Evolutionary conservation across 495 filamentous ascomycete species (phyloP).

Genomic region (Aspergillus cavernicola): DNA sequence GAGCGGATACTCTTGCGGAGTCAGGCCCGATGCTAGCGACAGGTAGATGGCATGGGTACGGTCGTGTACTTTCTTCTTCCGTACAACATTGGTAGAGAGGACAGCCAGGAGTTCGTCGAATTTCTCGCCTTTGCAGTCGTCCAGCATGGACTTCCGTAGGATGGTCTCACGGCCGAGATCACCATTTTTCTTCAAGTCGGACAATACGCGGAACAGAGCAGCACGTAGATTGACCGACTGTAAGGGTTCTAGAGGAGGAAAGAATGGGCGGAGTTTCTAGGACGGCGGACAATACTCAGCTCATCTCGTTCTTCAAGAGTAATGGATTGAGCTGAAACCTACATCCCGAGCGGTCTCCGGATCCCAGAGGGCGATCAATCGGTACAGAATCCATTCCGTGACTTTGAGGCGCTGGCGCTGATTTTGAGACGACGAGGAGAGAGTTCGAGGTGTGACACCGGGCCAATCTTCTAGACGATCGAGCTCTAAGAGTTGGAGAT

Average conservation of each 20-base stretch:
- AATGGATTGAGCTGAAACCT: constrained; percentile 5
- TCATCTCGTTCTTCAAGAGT: constrained; percentile 2
- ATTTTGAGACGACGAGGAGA: constrained; percentile 65
- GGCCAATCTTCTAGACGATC: constrained; percentile 77
- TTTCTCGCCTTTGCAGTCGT: constrained; percentile 83
- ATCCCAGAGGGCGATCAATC: constrained; percentile 79
- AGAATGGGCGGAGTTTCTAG: constrained; percentile 85
- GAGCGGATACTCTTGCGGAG: constrained; percentile 55
- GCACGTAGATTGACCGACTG: constrained; percentile 86
- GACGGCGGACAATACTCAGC: constrained; percentile 14
- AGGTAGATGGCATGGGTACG: constrained; percentile 52
- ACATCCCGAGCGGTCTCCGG: constrained; percentile 67
- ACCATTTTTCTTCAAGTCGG: constrained; percentile 81
- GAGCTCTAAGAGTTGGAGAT: constrained; percentile 73
- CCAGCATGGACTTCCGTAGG: constrained; percentile 83
- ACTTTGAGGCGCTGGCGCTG: constrained; percentile 74
- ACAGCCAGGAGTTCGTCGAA: constrained; percentile 73
- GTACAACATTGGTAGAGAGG: constrained; percentile 77
- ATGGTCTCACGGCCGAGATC: constrained; percentile 71
- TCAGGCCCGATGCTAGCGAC: constrained; percentile 58
- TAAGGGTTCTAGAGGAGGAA: constrained; percentile 78
- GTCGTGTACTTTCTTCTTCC: constrained; percentile 45
- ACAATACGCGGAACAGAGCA: constrained; percentile 73
- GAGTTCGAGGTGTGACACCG: constrained; percentile 56
- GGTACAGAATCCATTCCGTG: constrained; percentile 81